phyloP scores from a whole-genome alignment of 1,284 basidiomycete species.

The Kwoniella shivajii region DNA sequence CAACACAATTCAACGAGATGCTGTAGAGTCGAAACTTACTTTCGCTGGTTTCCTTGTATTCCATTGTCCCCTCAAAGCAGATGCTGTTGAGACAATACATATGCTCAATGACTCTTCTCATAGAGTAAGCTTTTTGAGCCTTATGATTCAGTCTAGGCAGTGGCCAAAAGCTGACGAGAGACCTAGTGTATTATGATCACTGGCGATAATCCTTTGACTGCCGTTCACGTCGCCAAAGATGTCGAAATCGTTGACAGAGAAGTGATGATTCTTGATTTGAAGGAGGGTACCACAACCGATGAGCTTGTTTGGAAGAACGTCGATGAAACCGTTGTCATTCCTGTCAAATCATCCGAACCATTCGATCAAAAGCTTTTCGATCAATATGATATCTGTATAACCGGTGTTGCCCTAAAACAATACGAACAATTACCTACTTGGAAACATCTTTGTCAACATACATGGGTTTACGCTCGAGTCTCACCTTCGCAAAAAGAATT shows the following conservation, averaged over 20 bases:
- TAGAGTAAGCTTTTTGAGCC: slow-evolving; percentile 62
- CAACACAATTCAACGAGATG: slow-evolving; percentile 75
- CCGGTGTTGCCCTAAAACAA: slow-evolving; percentile 85
- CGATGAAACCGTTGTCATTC: slow-evolving; percentile 81
- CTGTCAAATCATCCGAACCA: slow-evolving; percentile 74
- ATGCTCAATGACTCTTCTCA: slow-evolving; percentile 94
- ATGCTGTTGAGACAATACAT: slow-evolving; percentile 82
- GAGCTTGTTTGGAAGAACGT: slow-evolving; percentile 91
- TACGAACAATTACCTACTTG: slow-evolving; percentile 66
- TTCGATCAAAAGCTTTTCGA: slow-evolving; percentile 75
- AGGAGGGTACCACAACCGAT: slow-evolving; percentile 71
- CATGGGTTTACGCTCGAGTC: slow-evolving; percentile 95
- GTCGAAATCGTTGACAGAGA: slow-evolving; percentile 95
- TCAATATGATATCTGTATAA: slow-evolving; percentile 90
- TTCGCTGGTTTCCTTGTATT: slow-evolving; percentile 95
- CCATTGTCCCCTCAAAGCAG: slow-evolving; percentile 92
- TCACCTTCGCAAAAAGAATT: slow-evolving; percentile 93
- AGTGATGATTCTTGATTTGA: slow-evolving; percentile 83
- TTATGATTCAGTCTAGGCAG: not conserved
- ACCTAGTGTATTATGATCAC: slow-evolving; percentile 95
- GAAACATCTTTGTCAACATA: slow-evolving; percentile 80
- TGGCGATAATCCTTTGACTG: slow-evolving; percentile 93
- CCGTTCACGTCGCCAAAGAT: slow-evolving; percentile 87
- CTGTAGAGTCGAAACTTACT: slow-evolving; percentile 72
- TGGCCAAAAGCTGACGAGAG: not conserved